Evolutionary conservation across 225 moss, liverwort and hornwort genomes (phyloP).

Genomic region (Physcomitrium patens): DNA sequence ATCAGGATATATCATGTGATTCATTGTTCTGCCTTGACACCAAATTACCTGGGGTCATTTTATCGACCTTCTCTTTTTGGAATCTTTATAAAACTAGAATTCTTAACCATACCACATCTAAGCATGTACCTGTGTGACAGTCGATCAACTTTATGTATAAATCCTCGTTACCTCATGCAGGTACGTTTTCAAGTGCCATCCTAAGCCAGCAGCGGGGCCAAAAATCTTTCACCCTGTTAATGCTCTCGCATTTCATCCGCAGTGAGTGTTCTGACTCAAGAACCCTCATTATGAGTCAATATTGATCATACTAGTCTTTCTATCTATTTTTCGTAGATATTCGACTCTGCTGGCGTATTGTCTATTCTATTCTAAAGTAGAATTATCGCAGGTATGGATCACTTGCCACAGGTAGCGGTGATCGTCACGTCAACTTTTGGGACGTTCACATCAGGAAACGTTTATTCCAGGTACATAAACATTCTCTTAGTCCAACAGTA

Average conservation of each 20-base stretch:
- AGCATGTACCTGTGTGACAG: neutral
- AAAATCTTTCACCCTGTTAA: conserved; percentile 85
- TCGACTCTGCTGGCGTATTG: conserved; percentile 6
- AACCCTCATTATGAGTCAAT: neutral
- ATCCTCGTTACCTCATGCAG: conserved; percentile 43
- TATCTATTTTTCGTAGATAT: neutral
- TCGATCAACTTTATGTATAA: neutral
- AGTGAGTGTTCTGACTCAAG: conserved; percentile 48
- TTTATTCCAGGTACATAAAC: conserved; percentile 69
- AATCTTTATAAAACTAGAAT: neutral
- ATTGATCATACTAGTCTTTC: conserved; percentile 4
- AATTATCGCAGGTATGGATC: conserved; percentile 76
- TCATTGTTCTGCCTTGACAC: neutral
- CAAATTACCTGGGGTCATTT: neutral
- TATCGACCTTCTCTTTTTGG: neutral
- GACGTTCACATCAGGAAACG: conserved; percentile 88
- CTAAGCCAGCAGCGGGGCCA: conserved; percentile 72
- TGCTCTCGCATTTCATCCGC: conserved; percentile 86
- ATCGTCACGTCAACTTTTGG: conserved; percentile 94
- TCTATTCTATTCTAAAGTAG: conserved; percentile 20
- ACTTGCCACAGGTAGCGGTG: conserved; percentile 90
- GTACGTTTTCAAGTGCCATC: conserved; percentile 90
- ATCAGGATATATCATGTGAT: conserved; percentile 1
- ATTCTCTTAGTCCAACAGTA: neutral
- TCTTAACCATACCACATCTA: neutral